Evolutionary conservation across 179 eudicot genomes (phyloP).

Genomic region (Spergularia azorica): DNA sequence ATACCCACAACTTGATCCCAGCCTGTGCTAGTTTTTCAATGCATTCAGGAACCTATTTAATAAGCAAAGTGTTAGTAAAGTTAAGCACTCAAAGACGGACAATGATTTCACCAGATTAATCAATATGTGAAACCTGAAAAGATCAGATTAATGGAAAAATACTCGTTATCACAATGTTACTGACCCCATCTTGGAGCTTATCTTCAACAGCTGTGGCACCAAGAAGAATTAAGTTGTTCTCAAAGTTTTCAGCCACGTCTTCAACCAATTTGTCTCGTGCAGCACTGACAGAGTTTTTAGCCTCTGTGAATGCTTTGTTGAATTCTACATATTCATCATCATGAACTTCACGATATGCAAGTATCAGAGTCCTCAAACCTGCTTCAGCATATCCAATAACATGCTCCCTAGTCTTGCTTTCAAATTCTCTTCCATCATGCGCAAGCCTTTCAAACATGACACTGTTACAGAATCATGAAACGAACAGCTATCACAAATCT

Average conservation of each 20-base stretch:
- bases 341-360: constrained; percentile 58
- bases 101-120: neutral
- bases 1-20: constrained; percentile 68
- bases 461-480: constrained; percentile 31
- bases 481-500: constrained; percentile 12
- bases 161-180: constrained; percentile 4
- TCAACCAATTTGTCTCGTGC: constrained; percentile 51
- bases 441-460: constrained; percentile 66
- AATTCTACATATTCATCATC: constrained; percentile 47
- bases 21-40: constrained; percentile 70
- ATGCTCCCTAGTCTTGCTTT: constrained; percentile 52
- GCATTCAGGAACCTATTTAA: constrained; percentile 61
- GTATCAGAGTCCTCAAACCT: constrained; percentile 62
- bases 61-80: constrained; percentile 3
- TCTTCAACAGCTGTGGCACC: constrained; percentile 83
- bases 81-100: neutral
- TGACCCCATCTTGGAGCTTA: constrained; percentile 68
- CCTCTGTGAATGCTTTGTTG: constrained; percentile 40
- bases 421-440: constrained; percentile 47
- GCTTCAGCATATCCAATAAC: constrained; percentile 55
- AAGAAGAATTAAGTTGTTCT: constrained; percentile 56
- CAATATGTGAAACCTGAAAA: neutral
- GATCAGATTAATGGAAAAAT: neutral
- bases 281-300: constrained; percentile 51
- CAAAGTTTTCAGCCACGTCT: constrained; percentile 48